phyloP scores from a whole-genome alignment of 768 basidiomycete genomes.

The Baorangia bicolor region DNA sequence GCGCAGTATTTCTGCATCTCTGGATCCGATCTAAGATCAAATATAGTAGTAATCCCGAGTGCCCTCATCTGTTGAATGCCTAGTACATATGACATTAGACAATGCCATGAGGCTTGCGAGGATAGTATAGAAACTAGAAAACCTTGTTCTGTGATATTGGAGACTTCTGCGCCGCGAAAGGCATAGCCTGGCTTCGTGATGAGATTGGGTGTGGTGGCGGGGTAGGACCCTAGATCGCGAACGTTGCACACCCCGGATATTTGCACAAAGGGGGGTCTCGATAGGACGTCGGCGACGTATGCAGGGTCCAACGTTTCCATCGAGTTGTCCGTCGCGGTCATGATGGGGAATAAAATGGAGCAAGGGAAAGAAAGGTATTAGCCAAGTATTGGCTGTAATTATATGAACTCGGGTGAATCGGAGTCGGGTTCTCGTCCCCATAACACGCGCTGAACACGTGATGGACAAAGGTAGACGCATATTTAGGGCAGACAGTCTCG shows the following conservation, averaged over 20 bases:
- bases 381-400: neutral
- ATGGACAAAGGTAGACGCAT: neutral
- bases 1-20: conserved; percentile 75
- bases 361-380: neutral
- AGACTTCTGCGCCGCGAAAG: conserved; percentile 73
- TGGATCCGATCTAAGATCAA: conserved; percentile 77
- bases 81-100: conserved; percentile 26
- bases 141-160: conserved; percentile 70
- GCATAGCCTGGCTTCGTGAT: conserved; percentile 57
- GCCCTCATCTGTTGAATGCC: conserved; percentile 57
- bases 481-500: conserved; percentile 48
- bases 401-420: neutral
- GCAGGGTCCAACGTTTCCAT: conserved; percentile 65
- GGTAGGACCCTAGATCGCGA: conserved; percentile 67
- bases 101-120: neutral
- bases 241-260: conserved; percentile 76
- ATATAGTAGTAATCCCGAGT: conserved; percentile 66
- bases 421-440: too few species aligned
- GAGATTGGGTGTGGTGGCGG: conserved; percentile 46
- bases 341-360: neutral
- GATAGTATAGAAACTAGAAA: neutral
- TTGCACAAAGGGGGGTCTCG: conserved; percentile 65
- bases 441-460: conserved; percentile 20
- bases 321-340: conserved; percentile 29
- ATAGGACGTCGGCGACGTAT: conserved; percentile 63